A percentile compares a stretch with the other conserved stretches of the same genome.
Conservation (phyloP, 495 filamentous ascomycete species). For the Penicillium arizonense region DNA sequence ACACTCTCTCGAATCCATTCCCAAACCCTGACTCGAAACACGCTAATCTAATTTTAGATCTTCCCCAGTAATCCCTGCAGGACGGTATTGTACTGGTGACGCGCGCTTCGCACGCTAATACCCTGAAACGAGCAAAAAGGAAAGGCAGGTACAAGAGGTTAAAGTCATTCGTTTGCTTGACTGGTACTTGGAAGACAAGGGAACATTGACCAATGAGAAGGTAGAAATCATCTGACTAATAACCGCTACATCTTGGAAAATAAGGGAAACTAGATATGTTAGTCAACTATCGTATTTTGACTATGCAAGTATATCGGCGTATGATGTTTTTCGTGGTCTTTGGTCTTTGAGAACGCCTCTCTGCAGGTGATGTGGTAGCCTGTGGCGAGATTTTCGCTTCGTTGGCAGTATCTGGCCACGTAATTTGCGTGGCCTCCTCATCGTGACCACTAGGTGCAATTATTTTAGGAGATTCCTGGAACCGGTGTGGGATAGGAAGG, state of each 20-base stretch:
- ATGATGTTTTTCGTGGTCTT: too few species aligned
- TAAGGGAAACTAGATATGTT: too few species aligned
- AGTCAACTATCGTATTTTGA: neutral
- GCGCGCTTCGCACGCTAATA: too few species aligned
- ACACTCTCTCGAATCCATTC: too few species aligned
- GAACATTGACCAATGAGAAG: neutral
- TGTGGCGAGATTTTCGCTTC: neutral
- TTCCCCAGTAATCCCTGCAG: too few species aligned
- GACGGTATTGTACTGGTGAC: too few species aligned
- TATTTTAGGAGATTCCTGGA: neutral
- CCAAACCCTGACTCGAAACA: too few species aligned
- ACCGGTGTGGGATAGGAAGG: neutral
- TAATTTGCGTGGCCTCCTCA: neutral
- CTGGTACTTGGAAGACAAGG: neutral
- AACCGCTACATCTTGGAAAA: neutral
- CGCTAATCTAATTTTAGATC: too few species aligned
- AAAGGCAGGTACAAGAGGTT: too few species aligned
- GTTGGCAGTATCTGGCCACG: neutral
- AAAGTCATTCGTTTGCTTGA: neutral
- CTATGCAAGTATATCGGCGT: conserved; percentile 6
- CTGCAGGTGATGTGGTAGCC: neutral
- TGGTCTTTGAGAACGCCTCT: too few species aligned
- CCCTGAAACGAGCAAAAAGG: too few species aligned
- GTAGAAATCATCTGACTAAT: neutral
- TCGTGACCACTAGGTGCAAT: neutral